A percentile compares a stretch with the other conserved stretches of the same genome.
Conservation (phyloP, 2,329 filamentous ascomycete species). For the Neonectria neomacrospora region DNA sequence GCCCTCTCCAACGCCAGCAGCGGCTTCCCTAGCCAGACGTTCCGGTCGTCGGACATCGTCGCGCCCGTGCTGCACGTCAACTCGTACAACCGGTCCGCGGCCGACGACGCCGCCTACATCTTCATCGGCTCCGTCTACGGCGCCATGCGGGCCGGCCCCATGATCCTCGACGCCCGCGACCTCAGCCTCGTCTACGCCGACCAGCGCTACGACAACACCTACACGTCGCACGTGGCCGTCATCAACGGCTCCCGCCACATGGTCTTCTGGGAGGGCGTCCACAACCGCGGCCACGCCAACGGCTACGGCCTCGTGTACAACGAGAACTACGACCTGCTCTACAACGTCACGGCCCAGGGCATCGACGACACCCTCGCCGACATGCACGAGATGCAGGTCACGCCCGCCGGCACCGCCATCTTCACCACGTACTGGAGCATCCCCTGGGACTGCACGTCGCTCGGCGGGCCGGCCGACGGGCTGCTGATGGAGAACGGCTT, state of each 20-base stretch:
- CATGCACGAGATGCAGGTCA: conserved; percentile 58
- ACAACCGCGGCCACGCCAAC: conserved; percentile 43
- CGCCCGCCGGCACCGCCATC: conserved; percentile 53
- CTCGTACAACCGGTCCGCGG: conserved; percentile 39
- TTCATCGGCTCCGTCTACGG: conserved; percentile 47
- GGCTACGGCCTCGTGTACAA: conserved; percentile 49
- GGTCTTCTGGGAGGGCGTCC: conserved; percentile 51
- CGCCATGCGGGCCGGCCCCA: conserved; percentile 44
- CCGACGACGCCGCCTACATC: conserved; percentile 47
- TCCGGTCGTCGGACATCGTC: conserved; percentile 47
- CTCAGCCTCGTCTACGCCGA: conserved; percentile 54
- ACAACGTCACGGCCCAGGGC: conserved; percentile 52
- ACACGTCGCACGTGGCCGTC: conserved; percentile 44
- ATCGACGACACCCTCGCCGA: conserved; percentile 50
- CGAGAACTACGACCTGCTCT: conserved; percentile 50
- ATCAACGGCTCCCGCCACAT: conserved; percentile 48
- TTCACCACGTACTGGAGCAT: conserved; percentile 55
- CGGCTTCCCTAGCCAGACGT: conserved; percentile 48
- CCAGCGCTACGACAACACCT: conserved; percentile 44
- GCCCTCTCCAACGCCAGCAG: conserved; percentile 39
- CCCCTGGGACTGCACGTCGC: conserved; percentile 43
- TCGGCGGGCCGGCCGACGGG: conserved; percentile 47
- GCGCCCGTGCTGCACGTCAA: conserved; percentile 51
- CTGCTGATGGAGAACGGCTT: conserved; percentile 52
- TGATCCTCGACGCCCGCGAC: conserved; percentile 50